Base-by-base conservation (phyloP, 176 grass and related monocot species). In the Carex scoparia region DNA sequence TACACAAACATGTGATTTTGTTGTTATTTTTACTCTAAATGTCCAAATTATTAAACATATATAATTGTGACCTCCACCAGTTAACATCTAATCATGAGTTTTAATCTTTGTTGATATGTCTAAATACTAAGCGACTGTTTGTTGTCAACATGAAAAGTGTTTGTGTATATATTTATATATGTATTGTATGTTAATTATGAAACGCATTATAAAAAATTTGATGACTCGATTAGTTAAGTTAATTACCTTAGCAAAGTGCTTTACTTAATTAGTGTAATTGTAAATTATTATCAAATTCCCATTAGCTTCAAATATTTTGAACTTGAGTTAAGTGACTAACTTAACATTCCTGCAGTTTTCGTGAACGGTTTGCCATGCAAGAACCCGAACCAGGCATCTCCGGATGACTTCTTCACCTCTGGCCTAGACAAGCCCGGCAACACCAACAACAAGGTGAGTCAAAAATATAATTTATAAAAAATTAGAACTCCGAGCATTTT, bases 301-400 rank as follows among this genome's bases (percentile, higher is more conserved):
- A 44, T 70, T 40, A 44, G 15, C 37, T 70, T 35, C 33, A 69
- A 69, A 56, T 83, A 72, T 31, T 27, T 63, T 62, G 7, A 6
- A 35, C 51, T 54, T 10, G 13, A 65, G 33, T 61, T 49, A 0
- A n/a, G 40, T 28, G 31, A 66, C 10, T 16, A n/a, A 33, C 6
- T 31, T 65, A 56, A 68, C n/a, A 64, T 37, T 13, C 10, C 28
- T 85, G 63, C 81, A 90, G 89, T 85, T 33, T 75, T 76, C 5
- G 63, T 87, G 16, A 90, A 87, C 35, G 89, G 89, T 18, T 80
- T 81, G 11, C 46, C 69, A 13, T 90, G 89, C 81, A 90, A 87
- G 59, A 66, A 87, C 12, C 72, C 56, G 0, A 55, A 58, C 2
- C 19, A 49, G 1, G 81, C 81, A 46, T 87, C 58, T 16, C 28